Conservation (phyloP, 2,329 filamentous ascomycete genomes). For the Stenocarpella maydis region DNA sequence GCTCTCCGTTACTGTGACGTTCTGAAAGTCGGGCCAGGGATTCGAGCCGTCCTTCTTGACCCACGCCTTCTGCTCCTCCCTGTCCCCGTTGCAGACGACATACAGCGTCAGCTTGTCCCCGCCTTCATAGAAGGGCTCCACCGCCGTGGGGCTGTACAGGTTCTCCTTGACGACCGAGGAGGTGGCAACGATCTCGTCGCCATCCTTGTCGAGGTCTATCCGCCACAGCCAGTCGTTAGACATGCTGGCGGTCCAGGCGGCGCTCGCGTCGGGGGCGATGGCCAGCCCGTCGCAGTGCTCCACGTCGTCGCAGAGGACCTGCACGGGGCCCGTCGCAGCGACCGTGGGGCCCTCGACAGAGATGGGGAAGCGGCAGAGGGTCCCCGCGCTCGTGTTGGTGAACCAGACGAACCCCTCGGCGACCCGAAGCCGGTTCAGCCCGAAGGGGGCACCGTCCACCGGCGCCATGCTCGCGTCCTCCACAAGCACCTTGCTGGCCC, state of each 20-base stretch:
- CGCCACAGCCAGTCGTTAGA: constrained; percentile 18
- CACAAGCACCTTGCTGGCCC: background rate
- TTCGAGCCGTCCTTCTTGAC: constrained; percentile 18
- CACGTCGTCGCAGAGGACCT: constrained; percentile 17
- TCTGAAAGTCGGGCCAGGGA: constrained; percentile 10
- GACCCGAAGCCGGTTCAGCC: constrained; percentile 24
- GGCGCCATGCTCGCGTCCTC: constrained; percentile 13
- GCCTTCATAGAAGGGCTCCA: background rate
- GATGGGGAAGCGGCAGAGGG: constrained; percentile 27
- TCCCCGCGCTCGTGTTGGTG: constrained; percentile 28
- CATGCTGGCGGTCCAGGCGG: constrained; percentile 18
- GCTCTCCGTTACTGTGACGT: constrained; percentile 21
- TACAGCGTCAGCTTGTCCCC: background rate
- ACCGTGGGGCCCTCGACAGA: constrained; percentile 2
- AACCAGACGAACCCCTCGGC: constrained; percentile 19
- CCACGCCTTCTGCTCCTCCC: constrained; percentile 21
- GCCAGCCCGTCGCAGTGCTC: constrained; percentile 25
- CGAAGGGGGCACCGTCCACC: constrained; percentile 15
- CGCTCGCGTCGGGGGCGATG: constrained; percentile 11
- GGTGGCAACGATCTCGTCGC: background rate
- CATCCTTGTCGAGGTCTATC: constrained; percentile 15
- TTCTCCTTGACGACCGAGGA: constrained; percentile 17
- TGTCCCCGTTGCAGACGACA: constrained; percentile 27
- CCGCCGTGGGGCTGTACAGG: constrained; percentile 28
- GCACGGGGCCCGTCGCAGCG: constrained; percentile 16